A percentile compares a stretch with the other conserved stretches of the same genome.
Conservation (phyloP, 192 early-diverging fungal genomes). For the Entomortierella lignicola region DNA sequence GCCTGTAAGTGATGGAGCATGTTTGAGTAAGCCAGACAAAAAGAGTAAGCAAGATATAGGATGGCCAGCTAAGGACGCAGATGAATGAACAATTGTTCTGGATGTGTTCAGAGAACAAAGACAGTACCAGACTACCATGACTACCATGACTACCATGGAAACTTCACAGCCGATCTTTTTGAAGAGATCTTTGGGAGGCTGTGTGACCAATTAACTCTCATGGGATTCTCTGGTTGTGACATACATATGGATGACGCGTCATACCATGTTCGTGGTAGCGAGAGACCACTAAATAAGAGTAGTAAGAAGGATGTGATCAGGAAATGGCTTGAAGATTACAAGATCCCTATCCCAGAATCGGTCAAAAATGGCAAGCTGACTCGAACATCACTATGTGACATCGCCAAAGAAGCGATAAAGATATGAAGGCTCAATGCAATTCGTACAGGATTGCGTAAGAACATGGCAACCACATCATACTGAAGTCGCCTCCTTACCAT, state of each 20-base stretch:
- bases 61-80: no score
- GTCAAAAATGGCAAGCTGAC: background rate
- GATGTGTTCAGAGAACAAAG: no score
- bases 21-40: no score
- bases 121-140: no score
- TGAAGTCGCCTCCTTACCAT: background rate
- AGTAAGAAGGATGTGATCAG: background rate
- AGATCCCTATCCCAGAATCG: background rate
- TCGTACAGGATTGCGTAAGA: background rate
- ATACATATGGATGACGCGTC: background rate
- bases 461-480: background rate
- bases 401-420: no score
- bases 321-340: background rate
- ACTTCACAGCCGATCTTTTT: background rate
- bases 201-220: background rate
- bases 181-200: background rate
- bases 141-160: background rate
- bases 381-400: background rate
- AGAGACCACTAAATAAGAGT: background rate
- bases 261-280: background rate
- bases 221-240: background rate
- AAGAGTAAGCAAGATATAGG: no score
- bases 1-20: no score
- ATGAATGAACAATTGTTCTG: no score
- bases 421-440: no score